A percentile compares a stretch with the other conserved stretches of the same genome.
phyloP scores from a whole-genome alignment of 1,284 basidiomycete genomes.

The Leccinum fallax region DNA sequence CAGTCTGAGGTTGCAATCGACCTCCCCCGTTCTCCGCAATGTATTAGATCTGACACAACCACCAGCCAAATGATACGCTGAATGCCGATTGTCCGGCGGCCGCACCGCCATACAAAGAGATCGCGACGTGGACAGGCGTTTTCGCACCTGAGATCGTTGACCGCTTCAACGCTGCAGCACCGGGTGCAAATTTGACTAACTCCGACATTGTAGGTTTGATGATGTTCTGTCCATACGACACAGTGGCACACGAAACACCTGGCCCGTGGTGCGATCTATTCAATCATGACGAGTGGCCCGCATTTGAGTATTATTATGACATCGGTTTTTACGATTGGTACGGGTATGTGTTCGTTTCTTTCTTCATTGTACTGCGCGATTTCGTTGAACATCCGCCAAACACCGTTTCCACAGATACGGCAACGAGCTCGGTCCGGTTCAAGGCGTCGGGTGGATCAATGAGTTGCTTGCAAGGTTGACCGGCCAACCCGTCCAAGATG shows the following conservation, averaged over 20 bases:
- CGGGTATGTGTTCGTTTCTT: slow-evolving; percentile 47
- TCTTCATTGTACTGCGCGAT: neutral
- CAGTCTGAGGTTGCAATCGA: slow-evolving; percentile 26
- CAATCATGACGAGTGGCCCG: slow-evolving; percentile 53
- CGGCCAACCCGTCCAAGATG: slow-evolving; percentile 58
- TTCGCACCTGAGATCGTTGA: slow-evolving; percentile 60
- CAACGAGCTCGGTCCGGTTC: slow-evolving; percentile 63
- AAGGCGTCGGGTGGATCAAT: slow-evolving; percentile 83
- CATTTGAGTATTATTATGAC: slow-evolving; percentile 70
- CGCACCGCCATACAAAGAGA: slow-evolving; percentile 45
- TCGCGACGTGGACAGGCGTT: slow-evolving; percentile 50
- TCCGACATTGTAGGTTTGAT: slow-evolving; percentile 65
- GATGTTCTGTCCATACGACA: slow-evolving; percentile 79
- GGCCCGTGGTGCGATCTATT: slow-evolving; percentile 79
- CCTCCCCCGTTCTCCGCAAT: neutral
- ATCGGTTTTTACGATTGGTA: slow-evolving; percentile 75
- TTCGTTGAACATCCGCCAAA: neutral
- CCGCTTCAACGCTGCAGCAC: slow-evolving; percentile 63
- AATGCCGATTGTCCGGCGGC: slow-evolving; percentile 67
- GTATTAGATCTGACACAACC: slow-evolving; percentile 2
- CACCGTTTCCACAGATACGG: slow-evolving; percentile 52
- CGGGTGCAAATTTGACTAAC: slow-evolving; percentile 60
- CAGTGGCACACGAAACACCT: slow-evolving; percentile 50
- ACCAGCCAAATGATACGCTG: slow-evolving; percentile 68
- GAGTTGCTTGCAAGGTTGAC: slow-evolving; percentile 82